Evolutionary conservation across 768 basidiomycete species (phyloP).

Genomic region (Termitomyces sp.): DNA sequence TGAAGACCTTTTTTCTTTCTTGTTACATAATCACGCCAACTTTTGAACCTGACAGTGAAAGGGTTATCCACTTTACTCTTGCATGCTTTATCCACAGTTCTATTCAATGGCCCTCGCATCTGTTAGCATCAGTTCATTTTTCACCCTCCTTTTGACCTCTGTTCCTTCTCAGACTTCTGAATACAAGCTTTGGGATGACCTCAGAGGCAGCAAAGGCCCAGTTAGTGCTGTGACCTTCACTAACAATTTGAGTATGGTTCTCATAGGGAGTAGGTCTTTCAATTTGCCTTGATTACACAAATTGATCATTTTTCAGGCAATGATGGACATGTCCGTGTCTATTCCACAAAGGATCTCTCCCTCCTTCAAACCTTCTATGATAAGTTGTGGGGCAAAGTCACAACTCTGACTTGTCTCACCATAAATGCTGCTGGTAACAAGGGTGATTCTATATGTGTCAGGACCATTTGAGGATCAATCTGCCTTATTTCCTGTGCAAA

Average conservation of each 20-base stretch:
- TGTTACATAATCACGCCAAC: no score
- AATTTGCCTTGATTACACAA: not conserved
- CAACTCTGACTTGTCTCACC: not conserved
- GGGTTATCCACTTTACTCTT: no score
- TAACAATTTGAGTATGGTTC: not conserved
- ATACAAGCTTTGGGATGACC: not conserved
- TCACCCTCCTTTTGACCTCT: not conserved
- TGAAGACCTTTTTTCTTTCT: not conserved
- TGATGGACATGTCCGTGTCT: not conserved
- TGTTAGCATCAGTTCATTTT: not conserved
- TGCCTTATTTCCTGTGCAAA: not conserved
- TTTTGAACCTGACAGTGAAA: no score
- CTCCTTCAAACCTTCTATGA: not conserved
- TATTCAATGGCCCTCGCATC: not conserved
- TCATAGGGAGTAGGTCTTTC: not conserved
- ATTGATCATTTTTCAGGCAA: not conserved
- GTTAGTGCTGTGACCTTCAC: not conserved
- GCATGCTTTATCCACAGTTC: not conserved
- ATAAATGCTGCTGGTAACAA: not conserved
- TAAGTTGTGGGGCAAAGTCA: not conserved
- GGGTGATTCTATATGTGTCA: not conserved
- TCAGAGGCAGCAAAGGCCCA: not conserved
- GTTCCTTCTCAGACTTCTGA: not conserved
- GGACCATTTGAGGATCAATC: not conserved
- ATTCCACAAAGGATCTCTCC: not conserved